Conservation (phyloP, 2,329 filamentous ascomycete genomes). For the Verticillium albo-atrum region DNA sequence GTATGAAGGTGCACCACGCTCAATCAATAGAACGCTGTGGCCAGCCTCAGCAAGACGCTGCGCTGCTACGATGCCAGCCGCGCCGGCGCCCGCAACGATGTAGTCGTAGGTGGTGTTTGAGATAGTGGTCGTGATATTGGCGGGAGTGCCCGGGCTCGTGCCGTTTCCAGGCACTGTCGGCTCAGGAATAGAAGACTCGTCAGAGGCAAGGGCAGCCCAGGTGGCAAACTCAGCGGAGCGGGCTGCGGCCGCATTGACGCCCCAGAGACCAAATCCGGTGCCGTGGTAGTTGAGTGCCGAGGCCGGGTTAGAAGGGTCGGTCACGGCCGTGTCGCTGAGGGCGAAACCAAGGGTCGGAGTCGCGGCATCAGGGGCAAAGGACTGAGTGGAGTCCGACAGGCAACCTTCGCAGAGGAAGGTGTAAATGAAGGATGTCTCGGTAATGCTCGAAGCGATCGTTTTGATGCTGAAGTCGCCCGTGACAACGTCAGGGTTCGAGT, state of each 20-base stretch:
- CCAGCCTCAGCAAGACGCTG: conserved; percentile 12
- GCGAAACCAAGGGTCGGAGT: conserved; percentile 10
- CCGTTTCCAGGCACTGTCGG: conserved; percentile 5
- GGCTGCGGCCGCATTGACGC: conserved; percentile 11
- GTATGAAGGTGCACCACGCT: conserved; percentile 9
- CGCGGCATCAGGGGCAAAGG: conserved; percentile 12
- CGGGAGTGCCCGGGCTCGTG: neutral
- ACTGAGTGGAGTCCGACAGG: conserved; percentile 21
- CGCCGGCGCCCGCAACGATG: conserved; percentile 13
- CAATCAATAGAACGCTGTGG: conserved; percentile 11
- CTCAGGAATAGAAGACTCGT: conserved; percentile 7
- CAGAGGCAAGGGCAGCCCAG: conserved; percentile 17
- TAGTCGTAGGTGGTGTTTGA: conserved; percentile 12
- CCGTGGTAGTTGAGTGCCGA: conserved; percentile 14
- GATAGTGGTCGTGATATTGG: conserved; percentile 2
- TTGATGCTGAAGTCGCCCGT: conserved; percentile 28
- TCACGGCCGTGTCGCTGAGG: conserved; percentile 11
- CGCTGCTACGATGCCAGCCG: conserved; percentile 10
- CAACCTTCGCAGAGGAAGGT: conserved; percentile 43
- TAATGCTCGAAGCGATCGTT: conserved; percentile 42
- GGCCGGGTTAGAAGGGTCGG: conserved; percentile 10
- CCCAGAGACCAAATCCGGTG: conserved; percentile 16
- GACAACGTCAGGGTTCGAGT: conserved; percentile 34
- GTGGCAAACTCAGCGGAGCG: conserved; percentile 14
- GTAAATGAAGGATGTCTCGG: conserved; percentile 39